Conservation (phyloP, 2,329 filamentous ascomycete genomes). For the Parafenestella ontariensis region DNA sequence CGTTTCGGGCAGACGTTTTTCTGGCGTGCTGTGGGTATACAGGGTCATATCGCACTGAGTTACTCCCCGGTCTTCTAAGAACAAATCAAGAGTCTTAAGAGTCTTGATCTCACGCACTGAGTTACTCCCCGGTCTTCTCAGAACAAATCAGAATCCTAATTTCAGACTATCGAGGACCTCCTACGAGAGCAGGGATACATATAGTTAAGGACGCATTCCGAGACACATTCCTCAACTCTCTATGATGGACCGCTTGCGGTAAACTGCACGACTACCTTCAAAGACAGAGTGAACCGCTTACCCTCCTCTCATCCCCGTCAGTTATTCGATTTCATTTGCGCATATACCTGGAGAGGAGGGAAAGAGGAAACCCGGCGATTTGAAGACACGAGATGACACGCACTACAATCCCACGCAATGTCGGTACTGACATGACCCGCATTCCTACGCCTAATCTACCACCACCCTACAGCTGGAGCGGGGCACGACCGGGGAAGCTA, state of each 20-base stretch:
- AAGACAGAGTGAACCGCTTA: constrained; percentile 5
- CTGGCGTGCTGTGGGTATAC: constrained; percentile 14
- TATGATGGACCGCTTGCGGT: constrained; percentile 24
- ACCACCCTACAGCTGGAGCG: constrained; percentile 40
- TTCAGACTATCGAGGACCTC: too few relatives aligned
- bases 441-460: constrained; percentile 37
- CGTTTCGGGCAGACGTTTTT: constrained; percentile 10
- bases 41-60: too few relatives aligned
- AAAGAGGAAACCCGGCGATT: background rate
- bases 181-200: too few relatives aligned
- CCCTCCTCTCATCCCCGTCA: background rate
- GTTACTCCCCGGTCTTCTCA: too few relatives aligned
- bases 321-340: background rate
- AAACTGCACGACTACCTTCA: constrained; percentile 10
- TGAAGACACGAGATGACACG: constrained; percentile 16
- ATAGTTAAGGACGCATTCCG: constrained; percentile 27
- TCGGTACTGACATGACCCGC: constrained; percentile 18
- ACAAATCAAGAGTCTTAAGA: too few relatives aligned
- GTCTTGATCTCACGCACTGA: too few relatives aligned
- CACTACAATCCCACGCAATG: constrained; percentile 16
- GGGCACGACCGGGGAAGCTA: constrained; percentile 22
- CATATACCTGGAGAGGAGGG: background rate
- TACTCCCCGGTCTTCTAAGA: too few relatives aligned
- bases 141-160: too few relatives aligned
- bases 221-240: constrained; percentile 24